Base-by-base conservation (phyloP, 768 basidiomycete genomes). In the Fistulinella prunicolor region DNA sequence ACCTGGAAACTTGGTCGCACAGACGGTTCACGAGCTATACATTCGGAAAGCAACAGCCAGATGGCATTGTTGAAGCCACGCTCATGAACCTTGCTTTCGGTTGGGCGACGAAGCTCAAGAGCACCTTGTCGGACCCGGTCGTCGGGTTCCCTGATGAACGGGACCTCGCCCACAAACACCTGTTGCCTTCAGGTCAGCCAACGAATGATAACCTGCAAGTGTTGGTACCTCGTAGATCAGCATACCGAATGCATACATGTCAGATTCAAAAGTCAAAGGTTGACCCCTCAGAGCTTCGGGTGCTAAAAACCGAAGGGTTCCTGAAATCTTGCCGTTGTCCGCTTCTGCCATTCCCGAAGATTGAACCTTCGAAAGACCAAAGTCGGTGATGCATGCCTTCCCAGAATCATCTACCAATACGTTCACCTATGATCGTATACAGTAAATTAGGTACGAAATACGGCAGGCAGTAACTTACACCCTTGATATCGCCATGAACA, bases 161-260 rank as follows among this genome's bases (percentile, higher is more conserved):
- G 55, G 17, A 44, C 23, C 20, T 44, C 26, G n/a, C 19, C 46
- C 9, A 49, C 29, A 37, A 56, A 53, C 4, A 45, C 46, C 55
- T 56, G 20, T 20, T n/a, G 17, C 48, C 13, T 17, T 23, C 4
- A 14, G 12, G 12, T 48, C 23, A 47, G 36, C 24, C 0, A 14
- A 10, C 9, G 14, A 6, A 30, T 5, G 14, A 41, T n/a, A 16
- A 17, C 10, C 17, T 24, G 21, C 4, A 29, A 38, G 2, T 24
- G 6, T 14, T 2, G 2, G 36, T 47, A 65, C 67, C 51, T 68
- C 61, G 12, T 66, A 53, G 9, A 61, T 56, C 5, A 62, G 54
- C 60, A 67, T 68, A 10, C 57, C 67, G 38, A 67, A 68, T 4
- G 67, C 61, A 59, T 59, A 68, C 1, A 66, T 49, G 34, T 68